Evolutionary conservation across 108 stramenopile genomes (phyloP).

Genomic region (Nitzschia sp.): DNA sequence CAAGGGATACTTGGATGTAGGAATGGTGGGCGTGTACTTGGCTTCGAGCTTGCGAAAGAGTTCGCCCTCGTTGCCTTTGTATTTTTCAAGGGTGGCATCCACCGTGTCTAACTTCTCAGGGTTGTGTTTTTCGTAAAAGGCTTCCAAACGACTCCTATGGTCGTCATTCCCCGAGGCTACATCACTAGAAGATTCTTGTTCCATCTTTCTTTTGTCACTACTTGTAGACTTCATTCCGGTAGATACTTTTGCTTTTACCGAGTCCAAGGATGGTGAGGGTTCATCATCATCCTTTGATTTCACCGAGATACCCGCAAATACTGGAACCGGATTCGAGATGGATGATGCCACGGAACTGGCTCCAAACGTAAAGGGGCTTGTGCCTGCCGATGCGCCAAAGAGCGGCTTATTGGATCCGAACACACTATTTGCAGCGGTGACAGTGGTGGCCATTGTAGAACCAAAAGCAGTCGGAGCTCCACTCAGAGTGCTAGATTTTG

Average conservation of each 20-base stretch:
- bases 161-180: too few relatives aligned
- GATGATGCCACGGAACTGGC: too few relatives aligned
- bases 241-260: too few relatives aligned
- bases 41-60: slow-evolving; percentile 68
- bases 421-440: too few relatives aligned
- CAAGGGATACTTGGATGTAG: slow-evolving; percentile 14
- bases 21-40: slow-evolving; percentile 37
- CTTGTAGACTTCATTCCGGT: too few relatives aligned
- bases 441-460: neutral
- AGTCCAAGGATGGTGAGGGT: too few relatives aligned
- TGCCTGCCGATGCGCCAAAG: neutral
- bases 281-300: too few relatives aligned
- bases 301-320: neutral
- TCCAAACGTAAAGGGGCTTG: neutral
- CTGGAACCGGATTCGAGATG: neutral
- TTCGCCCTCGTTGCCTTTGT: slow-evolving; percentile 59
- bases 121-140: slow-evolving; percentile 72
- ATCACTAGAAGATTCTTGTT: too few relatives aligned
- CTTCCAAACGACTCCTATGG: slow-evolving; percentile 49
- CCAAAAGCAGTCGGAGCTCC: neutral
- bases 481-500: too few relatives aligned
- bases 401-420: neutral
- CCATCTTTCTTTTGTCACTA: too few relatives aligned
- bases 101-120: slow-evolving; percentile 67
- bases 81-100: slow-evolving; percentile 56